Evolutionary conservation across 768 basidiomycete species (phyloP).

Genomic region (Termitomyces sp.): DNA sequence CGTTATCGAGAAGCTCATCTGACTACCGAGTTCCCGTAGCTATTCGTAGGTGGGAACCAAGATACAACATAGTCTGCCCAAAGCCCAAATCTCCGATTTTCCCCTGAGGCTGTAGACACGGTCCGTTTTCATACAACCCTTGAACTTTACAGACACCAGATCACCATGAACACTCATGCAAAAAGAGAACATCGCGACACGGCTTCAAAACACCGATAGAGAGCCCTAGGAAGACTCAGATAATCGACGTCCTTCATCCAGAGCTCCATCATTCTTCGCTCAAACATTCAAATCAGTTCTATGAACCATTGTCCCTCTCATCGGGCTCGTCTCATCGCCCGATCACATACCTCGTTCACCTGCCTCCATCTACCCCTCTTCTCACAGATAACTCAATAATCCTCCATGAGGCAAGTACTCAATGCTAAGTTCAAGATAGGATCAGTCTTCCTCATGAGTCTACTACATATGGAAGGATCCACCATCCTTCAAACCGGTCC

Average conservation of each 20-base stretch:
- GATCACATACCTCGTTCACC: too few relatives aligned
- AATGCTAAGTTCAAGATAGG: not conserved
- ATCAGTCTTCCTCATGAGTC: not conserved
- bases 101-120: too few relatives aligned
- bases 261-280: too few relatives aligned
- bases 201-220: not conserved
- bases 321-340: not conserved
- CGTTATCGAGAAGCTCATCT: not conserved
- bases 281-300: too few relatives aligned
- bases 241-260: not conserved
- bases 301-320: too few relatives aligned
- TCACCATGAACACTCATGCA: not conserved
- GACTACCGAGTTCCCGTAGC: not conserved
- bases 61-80: not conserved
- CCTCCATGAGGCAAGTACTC: not conserved
- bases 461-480: not conserved
- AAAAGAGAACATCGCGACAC: not conserved
- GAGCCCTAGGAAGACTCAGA: not conserved
- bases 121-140: too few relatives aligned
- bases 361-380: too few relatives aligned
- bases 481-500: not conserved
- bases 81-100: not conserved
- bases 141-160: too few relatives aligned
- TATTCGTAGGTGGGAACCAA: constrained; percentile 2
- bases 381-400: not conserved